A percentile compares a stretch with the other conserved stretches of the same genome.
Conservation (phyloP, 2,329 filamentous ascomycete genomes). For the Pseudocercospora eumusae region DNA sequence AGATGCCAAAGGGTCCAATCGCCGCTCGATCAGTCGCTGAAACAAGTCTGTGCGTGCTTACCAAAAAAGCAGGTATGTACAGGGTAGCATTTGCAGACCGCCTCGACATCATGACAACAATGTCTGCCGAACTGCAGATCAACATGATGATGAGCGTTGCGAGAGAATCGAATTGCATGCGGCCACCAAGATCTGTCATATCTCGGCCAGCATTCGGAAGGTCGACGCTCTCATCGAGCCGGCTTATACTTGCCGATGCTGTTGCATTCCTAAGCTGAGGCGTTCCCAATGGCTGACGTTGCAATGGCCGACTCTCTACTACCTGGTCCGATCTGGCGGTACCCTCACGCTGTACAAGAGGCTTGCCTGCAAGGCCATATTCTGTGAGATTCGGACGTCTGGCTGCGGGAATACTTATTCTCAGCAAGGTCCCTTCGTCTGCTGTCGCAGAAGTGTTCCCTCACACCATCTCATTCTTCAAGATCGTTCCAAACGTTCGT, state of each 20-base stretch:
- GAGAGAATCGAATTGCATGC: slow-evolving; percentile 23
- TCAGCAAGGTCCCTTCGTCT: slow-evolving; percentile 31
- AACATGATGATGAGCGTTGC: slow-evolving; percentile 15
- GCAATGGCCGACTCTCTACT: slow-evolving; percentile 25
- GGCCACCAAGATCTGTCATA: slow-evolving; percentile 16
- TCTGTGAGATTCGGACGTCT: slow-evolving; percentile 21
- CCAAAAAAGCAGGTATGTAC: slow-evolving; percentile 13
- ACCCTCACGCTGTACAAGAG: slow-evolving; percentile 30
- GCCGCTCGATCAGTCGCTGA: slow-evolving; percentile 33
- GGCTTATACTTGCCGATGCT: slow-evolving; percentile 21
- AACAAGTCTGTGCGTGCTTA: slow-evolving; percentile 36
- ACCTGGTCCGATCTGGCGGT: slow-evolving; percentile 30
- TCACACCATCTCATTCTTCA: slow-evolving; percentile 31
- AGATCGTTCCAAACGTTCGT: slow-evolving; percentile 19
- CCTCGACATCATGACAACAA: slow-evolving; percentile 27
- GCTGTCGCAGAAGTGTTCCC: slow-evolving; percentile 23
- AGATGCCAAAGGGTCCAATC: slow-evolving; percentile 30
- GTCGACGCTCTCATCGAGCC: slow-evolving; percentile 5
- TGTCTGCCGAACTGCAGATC: slow-evolving; percentile 13
- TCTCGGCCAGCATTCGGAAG: slow-evolving; percentile 15
- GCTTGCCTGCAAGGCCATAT: slow-evolving; percentile 29
- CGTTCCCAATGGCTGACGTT: slow-evolving; percentile 32
- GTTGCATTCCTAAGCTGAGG: slow-evolving; percentile 38
- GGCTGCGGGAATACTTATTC: slow-evolving; percentile 37
- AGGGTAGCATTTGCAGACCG: slow-evolving; percentile 34